phyloP scores from a whole-genome alignment of 75 land plant genomes.

The Pinus tabuliformis region DNA sequence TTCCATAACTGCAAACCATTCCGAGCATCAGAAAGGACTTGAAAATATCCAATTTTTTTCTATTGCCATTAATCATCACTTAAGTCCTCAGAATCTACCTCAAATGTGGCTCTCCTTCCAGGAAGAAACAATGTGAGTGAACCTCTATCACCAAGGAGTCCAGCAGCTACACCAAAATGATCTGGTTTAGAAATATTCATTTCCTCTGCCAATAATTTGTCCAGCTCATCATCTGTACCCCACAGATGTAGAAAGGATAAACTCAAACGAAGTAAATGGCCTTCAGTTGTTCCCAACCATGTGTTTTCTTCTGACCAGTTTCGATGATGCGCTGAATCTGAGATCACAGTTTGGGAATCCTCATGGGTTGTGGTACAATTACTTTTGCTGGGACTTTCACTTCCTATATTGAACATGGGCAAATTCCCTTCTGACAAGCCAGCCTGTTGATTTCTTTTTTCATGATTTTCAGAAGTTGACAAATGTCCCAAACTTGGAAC shows the following conservation, averaged over 20 bases:
- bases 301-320: slow-evolving; percentile 21
- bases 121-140: slow-evolving; percentile 70
- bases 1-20: slow-evolving; percentile 78
- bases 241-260: slow-evolving; percentile 80
- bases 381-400: neutral
- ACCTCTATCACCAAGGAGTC: slow-evolving; percentile 79
- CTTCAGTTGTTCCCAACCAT: slow-evolving; percentile 38
- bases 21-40: neutral
- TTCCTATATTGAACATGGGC: neutral
- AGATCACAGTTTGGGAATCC: neutral
- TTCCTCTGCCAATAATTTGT: slow-evolving; percentile 58
- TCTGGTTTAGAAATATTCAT: slow-evolving; percentile 62
- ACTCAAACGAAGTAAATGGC: slow-evolving; percentile 44
- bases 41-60: too few species aligned
- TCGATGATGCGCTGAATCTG: neutral
- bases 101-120: slow-evolving; percentile 43
- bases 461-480: neutral
- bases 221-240: slow-evolving; percentile 71
- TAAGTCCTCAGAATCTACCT: slow-evolving; percentile 39
- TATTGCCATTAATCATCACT: neutral
- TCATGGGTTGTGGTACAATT: neutral
- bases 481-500: slow-evolving; percentile 19
- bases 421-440: neutral
- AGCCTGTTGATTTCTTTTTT: neutral
- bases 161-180: slow-evolving; percentile 48